phyloP scores from a whole-genome alignment of 1,284 basidiomycete genomes.

The Phenoliferia sp. region DNA sequence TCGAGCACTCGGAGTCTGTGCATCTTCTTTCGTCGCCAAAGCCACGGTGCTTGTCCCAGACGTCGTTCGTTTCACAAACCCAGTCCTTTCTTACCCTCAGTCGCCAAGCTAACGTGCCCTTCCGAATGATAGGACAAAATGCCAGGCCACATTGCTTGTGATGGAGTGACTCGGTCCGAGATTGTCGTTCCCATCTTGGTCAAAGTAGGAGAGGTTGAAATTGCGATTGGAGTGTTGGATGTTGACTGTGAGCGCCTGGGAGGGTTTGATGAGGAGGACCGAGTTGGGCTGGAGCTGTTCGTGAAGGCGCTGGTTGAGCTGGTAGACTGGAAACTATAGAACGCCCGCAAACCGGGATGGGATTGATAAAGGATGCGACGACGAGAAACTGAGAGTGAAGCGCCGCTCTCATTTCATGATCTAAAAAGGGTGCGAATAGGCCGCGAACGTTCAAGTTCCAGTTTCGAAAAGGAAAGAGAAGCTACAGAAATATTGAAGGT shows the following conservation, averaged over 20 bases:
- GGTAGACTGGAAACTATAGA: slow-evolving; percentile 16
- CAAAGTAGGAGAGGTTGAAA: slow-evolving; percentile 22
- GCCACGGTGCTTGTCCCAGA: slow-evolving; percentile 40
- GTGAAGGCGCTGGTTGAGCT: slow-evolving; percentile 25
- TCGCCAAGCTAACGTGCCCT: no score
- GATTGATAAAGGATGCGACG: no score
- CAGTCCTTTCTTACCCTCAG: no score
- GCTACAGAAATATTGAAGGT: no score
- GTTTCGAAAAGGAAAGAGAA: no score
- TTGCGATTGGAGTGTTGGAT: slow-evolving; percentile 44
- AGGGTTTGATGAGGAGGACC: slow-evolving; percentile 43
- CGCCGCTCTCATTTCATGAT: no score
- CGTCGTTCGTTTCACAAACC: slow-evolving; percentile 27
- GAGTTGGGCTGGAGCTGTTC: slow-evolving; percentile 37
- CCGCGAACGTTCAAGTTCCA: no score
- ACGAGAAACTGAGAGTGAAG: no score
- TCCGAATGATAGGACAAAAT: neutral
- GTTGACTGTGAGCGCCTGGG: slow-evolving; percentile 42
- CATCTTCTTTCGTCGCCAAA: slow-evolving; percentile 38
- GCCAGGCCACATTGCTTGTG: slow-evolving; percentile 46
- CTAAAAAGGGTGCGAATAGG: no score
- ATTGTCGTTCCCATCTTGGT: slow-evolving; percentile 43
- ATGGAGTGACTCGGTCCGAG: slow-evolving; percentile 42
- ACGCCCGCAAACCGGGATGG: neutral
- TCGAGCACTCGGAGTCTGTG: slow-evolving; percentile 42